Base-by-base conservation (phyloP, 1,284 basidiomycete species). In the Leccinum pallidistipes region DNA sequence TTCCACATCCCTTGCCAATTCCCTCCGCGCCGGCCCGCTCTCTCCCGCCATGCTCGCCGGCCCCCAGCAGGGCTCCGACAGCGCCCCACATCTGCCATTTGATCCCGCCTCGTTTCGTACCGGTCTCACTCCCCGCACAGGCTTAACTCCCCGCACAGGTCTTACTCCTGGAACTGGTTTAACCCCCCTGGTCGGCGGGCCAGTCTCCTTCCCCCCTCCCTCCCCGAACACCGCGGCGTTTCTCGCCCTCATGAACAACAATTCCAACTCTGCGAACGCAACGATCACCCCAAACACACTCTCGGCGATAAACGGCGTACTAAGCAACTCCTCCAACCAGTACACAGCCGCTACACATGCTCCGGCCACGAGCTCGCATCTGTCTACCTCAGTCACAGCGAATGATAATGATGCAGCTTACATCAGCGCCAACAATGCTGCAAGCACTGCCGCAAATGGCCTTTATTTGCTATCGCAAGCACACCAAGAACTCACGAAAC, bases 11-110 rank as follows among this genome's bases (percentile, higher is more conserved):
- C 78, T 89, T 62, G 77, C 81, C 49, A 90, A 88, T 74, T 95
- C 94, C 1, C 85, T 98, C 32, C 86, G 96, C 53, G 84, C 94
- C 0, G 96, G 96, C 5, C 96, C 95, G 1, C 86, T 98, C 45
- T 94, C 91, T 7, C 95, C 96, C 43, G 95, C 96, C 62, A 97
- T 98, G 92, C 88, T 98, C 62, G 88, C 92, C 36, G 95, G 92
- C 14, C 95, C 95, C 2, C 86, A 90, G 72, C 74, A 68, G 64
- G 70, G 62, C 56, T 69, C 76, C 59, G 73, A 71, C 62, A 34
- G 71, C 3, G 71, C 69, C 6, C 62, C 77, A 38, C 79, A 81
- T 65, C 69, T 82, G 3, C 78, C 79, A 38, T 96, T 94, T 72
- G 94, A 96, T 71, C 85, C 89, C 49, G 75, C 86, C 68, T 84